These are phyloP conservation scores for Liquidambar formosana DNA, from an alignment of 164 flowering plant genomes.

Conservation along the genomic window DNA sequence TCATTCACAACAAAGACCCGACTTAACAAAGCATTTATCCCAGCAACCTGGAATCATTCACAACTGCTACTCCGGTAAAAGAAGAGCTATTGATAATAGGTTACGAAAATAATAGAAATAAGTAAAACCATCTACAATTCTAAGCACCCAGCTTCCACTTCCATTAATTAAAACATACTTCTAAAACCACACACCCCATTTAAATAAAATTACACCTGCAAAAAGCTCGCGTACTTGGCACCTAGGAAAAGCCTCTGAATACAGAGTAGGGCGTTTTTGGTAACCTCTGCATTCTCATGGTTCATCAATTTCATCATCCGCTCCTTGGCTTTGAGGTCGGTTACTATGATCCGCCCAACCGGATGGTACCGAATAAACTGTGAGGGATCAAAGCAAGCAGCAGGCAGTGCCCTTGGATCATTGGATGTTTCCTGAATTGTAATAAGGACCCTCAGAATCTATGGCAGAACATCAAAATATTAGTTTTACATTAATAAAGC, in stretches of 20 bases:
- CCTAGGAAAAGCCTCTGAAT: slow-evolving; percentile 96
- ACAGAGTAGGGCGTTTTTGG: slow-evolving; percentile 86
- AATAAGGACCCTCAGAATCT: slow-evolving; percentile 90
- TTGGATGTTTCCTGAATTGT: slow-evolving; percentile 84
- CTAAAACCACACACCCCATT: neutral
- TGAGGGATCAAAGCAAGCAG: slow-evolving; percentile 92
- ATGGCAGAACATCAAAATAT: slow-evolving; percentile 10
- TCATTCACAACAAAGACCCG: no score
- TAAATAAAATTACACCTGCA: slow-evolving; percentile 53
- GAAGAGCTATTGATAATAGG: no score
- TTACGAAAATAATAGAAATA: no score
- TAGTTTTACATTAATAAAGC: neutral
- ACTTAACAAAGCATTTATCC: no score
- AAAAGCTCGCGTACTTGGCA: slow-evolving; percentile 93
- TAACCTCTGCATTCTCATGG: slow-evolving; percentile 87
- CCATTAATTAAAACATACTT: neutral
- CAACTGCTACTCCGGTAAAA: no score
- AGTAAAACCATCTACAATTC: no score
- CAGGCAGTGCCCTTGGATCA: slow-evolving; percentile 86
- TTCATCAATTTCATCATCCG: slow-evolving; percentile 92
- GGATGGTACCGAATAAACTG: slow-evolving; percentile 89
- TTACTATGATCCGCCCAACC: slow-evolving; percentile 78
- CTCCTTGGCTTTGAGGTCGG: slow-evolving; percentile 88
- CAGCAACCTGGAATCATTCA: no score
- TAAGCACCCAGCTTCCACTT: neutral